Conservation (phyloP, 176 grass and related monocot genomes). For the Alloteropsis semialata region DNA sequence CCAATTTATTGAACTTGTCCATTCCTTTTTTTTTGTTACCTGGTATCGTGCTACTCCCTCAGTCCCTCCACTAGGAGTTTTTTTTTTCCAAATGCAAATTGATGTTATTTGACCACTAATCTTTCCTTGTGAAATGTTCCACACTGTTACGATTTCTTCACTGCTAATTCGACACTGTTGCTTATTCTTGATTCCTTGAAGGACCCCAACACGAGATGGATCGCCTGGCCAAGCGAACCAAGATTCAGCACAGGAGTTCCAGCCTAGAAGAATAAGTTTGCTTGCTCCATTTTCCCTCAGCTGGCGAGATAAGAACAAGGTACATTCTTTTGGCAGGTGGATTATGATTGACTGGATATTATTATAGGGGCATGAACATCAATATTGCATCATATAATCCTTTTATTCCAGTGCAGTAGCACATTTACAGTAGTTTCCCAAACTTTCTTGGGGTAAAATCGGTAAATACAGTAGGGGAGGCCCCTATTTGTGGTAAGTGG, state of each 20-base stretch:
- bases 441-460: too few species aligned
- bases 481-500: not conserved
- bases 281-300: slow-evolving; percentile 77
- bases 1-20: slow-evolving; percentile 13
- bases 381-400: too few species aligned
- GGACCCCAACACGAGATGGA: slow-evolving; percentile 60
- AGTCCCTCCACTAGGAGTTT: not conserved
- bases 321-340: slow-evolving; percentile 30
- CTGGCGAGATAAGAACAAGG: slow-evolving; percentile 96
- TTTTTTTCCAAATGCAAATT: not conserved
- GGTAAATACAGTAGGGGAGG: too few species aligned
- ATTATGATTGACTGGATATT: not conserved
- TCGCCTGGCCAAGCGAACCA: slow-evolving; percentile 51
- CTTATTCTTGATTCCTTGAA: slow-evolving; percentile 19
- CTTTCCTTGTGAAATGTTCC: not conserved
- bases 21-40: slow-evolving; percentile 11
- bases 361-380: too few species aligned
- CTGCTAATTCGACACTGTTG: slow-evolving; percentile 3
- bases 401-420: not conserved
- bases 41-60: not conserved
- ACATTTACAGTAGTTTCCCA: not conserved
- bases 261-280: slow-evolving; percentile 95
- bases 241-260: slow-evolving; percentile 81
- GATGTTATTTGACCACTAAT: not conserved
- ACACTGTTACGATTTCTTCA: not conserved